Base-by-base conservation (phyloP, 139 green algal genomes). In the Limnomonas spitsbergensis region DNA sequence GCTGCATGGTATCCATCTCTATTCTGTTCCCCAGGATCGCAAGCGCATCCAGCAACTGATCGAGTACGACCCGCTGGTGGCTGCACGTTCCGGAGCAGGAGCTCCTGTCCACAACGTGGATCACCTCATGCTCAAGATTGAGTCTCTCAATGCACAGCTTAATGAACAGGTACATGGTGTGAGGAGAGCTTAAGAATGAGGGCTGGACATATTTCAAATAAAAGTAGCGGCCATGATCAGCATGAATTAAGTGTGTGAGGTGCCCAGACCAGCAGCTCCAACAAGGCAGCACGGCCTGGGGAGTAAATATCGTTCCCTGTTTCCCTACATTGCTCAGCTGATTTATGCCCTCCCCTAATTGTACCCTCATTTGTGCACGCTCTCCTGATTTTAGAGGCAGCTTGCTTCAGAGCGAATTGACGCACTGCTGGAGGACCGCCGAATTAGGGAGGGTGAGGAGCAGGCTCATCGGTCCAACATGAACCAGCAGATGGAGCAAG, bases 91-190 rank as follows among this genome's bases (percentile, higher is more conserved):
- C 20, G 47, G 47, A n/a, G n/a, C n/a, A n/a, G n/a, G n/a, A n/a
- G n/a, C n/a, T n/a, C n/a, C n/a, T n/a, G n/a, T n/a, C n/a, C n/a
- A n/a, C 47, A 83, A 53, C 69, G 31, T 82, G 1, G 92, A 97
- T 68, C 82, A 87, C 7, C 83, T 96, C 39, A 78, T 91, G 54
- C 86, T 97, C 4, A 91, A 93, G 52, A 80, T 95, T 7, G 90
- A 96, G 77, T 89, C 88, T 0, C 82, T 97, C 52, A 84, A 95
- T 68, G 91, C 92, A 0, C 92, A 97, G 84, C 86, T 97, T 35
- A 88, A 88, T 32, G 92, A 96, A 72, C 84, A 91, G 88, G 90
- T 92, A 76, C 37, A 69, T 24, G 1, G 9, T 72, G 26, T 36
- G 7, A 20, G 29, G 29, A 39, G 61, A 36, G 61, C 61, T n/a